Evolutionary conservation across 2,329 filamentous ascomycete genomes (phyloP), one percentile per base, ranked within the genome.

Genomic region (Ophiocordyceps camponoti-floridani): DNA sequence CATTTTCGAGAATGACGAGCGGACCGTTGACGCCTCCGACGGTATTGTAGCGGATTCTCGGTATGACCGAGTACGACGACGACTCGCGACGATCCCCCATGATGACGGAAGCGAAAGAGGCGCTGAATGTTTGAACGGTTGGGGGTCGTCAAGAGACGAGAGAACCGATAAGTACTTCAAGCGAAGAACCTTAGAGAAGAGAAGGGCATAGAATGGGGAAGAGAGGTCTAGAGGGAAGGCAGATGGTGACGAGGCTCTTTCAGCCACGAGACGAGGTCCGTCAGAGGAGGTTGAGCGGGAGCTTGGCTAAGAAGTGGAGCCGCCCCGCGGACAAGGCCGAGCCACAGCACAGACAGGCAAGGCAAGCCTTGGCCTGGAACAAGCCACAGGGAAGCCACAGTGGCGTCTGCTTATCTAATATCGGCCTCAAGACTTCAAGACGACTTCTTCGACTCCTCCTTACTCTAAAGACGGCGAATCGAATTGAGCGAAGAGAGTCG

Each of bases 1-100:
- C 89, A 76, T 94, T 93, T 63, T 96, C 91, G 54, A 98, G 77
- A 60, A 98, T 89, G 61, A 98, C 91, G 65, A 98, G 77, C 57
- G 91, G 91, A 48, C 91, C 91, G 69, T 98, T 98, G 67, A 98
- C 82, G 71, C 89, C 89, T 60, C 87, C 85, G 61, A 98, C 87
- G 56, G 91, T 98, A 72, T 98, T 98, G 78, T 98, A 98, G 58
- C 83, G 80, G 67, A 96, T 65, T 57, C 73, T 67, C 48, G 74
- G 74, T 53, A 69, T 62, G 55, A 77, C 66, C 50, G 71, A 74
- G 63, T 77, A 77, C 51, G 72, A 74, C 48, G 71, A 73, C 50
- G 73, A 68, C 55, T 73, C 71, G 59, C 73, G 69, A 47, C 70
- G 70, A 62, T 77, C 74, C 56, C 64, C 58, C 70, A 73, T 73